Base-by-base conservation (phyloP, 2,329 filamentous ascomycete genomes). In the Colletotrichum costaricense region DNA sequence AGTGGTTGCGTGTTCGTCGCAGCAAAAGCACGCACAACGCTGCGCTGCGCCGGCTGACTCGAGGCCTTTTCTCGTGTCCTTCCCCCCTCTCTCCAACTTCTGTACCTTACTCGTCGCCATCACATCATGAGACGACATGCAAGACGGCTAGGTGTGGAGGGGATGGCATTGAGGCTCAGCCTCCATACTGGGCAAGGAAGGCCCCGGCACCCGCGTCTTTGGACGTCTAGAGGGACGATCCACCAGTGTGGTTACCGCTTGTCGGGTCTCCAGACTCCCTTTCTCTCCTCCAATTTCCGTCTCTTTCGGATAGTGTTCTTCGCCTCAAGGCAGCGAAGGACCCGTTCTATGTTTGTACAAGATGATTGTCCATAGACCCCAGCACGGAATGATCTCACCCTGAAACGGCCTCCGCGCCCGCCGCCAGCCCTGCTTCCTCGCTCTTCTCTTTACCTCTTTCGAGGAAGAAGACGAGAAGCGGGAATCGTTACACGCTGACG, bases 101-200 rank as follows among this genome's bases (percentile, higher is more conserved):
- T 42, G 38, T 42, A n/a, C 16, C 42, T 49, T 49, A 49, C 42
- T 49, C 42, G 42, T 54, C n/a, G 46, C 60, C 46, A 55, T 60
- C 52, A 54, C 66, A 73, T 64, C 66, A 70, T 64, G 70, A 73
- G 70, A 69, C 70, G 66, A 60, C 60, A 64, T 22, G 55, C 54
- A 60, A 64, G 70, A 56, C 55, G 30, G 12, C 30, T 38, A 30
- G 8, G 24, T 42, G n/a, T 22, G 19, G 42, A 19, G 33, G n/a
- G 38, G 49, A 24, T 33, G 57, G 46, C 59, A 60, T 60, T 63
- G 33, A 69, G 54, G 70, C 59, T 69, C 54, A 46, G 70, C 59
- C 46, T 49, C 59, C 30, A 42, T 54, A 11, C 12, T 11, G 5
- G 22, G 8, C 30, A 69, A 54, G 69, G 69, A 59, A 58, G 16